phyloP scores from a whole-genome alignment of 75 land plant species.

The Sequoia sempervirens region DNA sequence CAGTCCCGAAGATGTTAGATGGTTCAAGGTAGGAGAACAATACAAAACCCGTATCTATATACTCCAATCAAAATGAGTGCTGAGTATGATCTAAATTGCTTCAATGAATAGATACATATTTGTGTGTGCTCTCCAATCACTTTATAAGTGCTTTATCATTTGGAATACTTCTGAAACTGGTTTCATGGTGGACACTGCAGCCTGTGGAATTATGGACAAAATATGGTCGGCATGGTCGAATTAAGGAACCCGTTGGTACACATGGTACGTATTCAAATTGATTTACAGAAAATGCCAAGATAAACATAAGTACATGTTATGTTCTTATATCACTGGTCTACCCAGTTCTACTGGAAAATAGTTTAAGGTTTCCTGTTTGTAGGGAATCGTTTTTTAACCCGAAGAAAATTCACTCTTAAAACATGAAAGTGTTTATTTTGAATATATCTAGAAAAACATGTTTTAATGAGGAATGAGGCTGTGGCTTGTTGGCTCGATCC shows the following conservation, averaged over 20 bases:
- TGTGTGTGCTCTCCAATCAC: not conserved
- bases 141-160: not conserved
- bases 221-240: conserved; percentile 85
- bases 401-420: not conserved
- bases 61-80: not conserved
- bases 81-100: not conserved
- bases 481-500: not conserved
- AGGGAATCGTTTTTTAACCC: not conserved
- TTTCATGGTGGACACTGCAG: conserved; percentile 31
- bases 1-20: conserved; percentile 91
- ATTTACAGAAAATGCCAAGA: conserved; percentile 5
- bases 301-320: not conserved
- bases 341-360: not conserved
- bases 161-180: conserved; percentile 4
- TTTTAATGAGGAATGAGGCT: not conserved
- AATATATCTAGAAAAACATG: not conserved
- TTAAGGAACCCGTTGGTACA: conserved; percentile 97
- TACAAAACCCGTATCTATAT: not conserved
- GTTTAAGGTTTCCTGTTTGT: not conserved
- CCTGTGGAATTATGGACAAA: conserved; percentile 93
- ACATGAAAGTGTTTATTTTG: not conserved
- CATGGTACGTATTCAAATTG: conserved; percentile 54
- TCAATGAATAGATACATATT: not conserved
- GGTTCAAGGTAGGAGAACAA: conserved; percentile 70
- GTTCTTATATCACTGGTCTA: not conserved